Evolutionary conservation across 192 early-diverging fungal species (phyloP).

Genomic region (Pilobolus umbonatus): DNA sequence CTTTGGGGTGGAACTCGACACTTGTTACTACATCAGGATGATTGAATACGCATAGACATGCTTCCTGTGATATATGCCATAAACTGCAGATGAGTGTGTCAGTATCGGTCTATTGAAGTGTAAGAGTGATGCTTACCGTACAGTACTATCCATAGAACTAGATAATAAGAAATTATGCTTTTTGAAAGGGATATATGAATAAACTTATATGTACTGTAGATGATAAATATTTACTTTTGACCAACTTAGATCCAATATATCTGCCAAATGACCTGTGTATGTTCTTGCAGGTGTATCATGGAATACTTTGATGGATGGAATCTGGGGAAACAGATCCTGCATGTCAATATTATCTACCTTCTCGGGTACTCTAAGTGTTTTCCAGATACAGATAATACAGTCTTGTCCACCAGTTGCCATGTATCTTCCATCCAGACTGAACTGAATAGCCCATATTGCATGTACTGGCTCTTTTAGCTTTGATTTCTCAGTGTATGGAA

Average conservation of each 20-base stretch:
- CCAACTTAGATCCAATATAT: slow-evolving; percentile 71
- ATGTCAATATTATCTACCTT: neutral
- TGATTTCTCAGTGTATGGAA: neutral
- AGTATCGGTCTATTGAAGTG: too few relatives aligned
- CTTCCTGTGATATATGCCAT: slow-evolving; percentile 71
- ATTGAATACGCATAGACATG: slow-evolving; percentile 74
- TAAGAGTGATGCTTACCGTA: slow-evolving; percentile 47
- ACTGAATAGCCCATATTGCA: slow-evolving; percentile 72
- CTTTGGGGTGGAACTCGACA: slow-evolving; percentile 73
- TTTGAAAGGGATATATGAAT: neutral
- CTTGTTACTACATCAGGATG: slow-evolving; percentile 77
- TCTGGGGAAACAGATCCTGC: neutral
- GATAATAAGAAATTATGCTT: slow-evolving; percentile 74
- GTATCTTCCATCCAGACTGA: slow-evolving; percentile 74
- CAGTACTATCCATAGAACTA: slow-evolving; percentile 78
- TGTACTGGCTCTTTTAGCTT: slow-evolving; percentile 5
- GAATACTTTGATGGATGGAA: slow-evolving; percentile 42
- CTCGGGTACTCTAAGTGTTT: slow-evolving; percentile 22
- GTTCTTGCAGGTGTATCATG: slow-evolving; percentile 65
- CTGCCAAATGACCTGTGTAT: slow-evolving; percentile 67
- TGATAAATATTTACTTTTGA: slow-evolving; percentile 43
- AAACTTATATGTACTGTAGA: neutral
- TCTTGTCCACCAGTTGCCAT: slow-evolving; percentile 80
- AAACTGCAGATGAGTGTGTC: slow-evolving; percentile 37
- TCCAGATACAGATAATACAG: slow-evolving; percentile 66